Percentiles rank a stretch among this genome's conserved stretches.
Evolutionary conservation across 345 rosid species (phyloP).

Genomic region (Combretum micranthum): DNA sequence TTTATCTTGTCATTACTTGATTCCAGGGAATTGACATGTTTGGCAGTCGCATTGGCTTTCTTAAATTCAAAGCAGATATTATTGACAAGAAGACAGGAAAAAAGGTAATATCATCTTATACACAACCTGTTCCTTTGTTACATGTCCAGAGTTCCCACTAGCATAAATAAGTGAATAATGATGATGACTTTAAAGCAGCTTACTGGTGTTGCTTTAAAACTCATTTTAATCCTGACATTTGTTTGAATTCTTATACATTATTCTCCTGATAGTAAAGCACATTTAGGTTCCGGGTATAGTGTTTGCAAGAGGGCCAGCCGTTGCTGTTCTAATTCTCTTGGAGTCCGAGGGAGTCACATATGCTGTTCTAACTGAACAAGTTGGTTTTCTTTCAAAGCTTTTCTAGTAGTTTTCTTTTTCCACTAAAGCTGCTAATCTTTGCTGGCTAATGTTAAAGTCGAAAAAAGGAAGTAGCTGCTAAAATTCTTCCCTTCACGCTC

Average conservation of each 20-base stretch:
- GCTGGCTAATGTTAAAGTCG: no score
- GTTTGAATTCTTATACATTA: background rate
- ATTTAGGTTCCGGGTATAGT: conserved; percentile 93
- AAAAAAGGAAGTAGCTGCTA: background rate
- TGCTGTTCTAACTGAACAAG: conserved; percentile 95
- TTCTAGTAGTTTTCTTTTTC: no score
- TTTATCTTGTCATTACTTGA: background rate
- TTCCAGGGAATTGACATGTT: conserved; percentile 91
- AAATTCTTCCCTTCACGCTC: background rate
- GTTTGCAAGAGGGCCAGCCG: conserved; percentile 94
- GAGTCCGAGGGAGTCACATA: conserved; percentile 57
- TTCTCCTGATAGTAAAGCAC: conserved; percentile 17
- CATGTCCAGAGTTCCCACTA: no score
- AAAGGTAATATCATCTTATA: conserved; percentile 37
- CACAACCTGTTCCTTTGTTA: background rate
- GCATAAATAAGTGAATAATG: no score
- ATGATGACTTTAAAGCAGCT: no score
- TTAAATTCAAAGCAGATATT: conserved; percentile 81
- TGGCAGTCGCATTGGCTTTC: conserved; percentile 69
- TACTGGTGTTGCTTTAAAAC: no score
- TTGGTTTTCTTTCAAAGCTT: conserved; percentile 1
- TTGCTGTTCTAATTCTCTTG: conserved; percentile 75
- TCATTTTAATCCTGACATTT: background rate
- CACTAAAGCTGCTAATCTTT: no score
- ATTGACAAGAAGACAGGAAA: conserved; percentile 50